These are phyloP conservation scores for Myotisia sp. DNA, from an alignment of 2,329 filamentous ascomycete species.

Conservation along the genomic window DNA sequence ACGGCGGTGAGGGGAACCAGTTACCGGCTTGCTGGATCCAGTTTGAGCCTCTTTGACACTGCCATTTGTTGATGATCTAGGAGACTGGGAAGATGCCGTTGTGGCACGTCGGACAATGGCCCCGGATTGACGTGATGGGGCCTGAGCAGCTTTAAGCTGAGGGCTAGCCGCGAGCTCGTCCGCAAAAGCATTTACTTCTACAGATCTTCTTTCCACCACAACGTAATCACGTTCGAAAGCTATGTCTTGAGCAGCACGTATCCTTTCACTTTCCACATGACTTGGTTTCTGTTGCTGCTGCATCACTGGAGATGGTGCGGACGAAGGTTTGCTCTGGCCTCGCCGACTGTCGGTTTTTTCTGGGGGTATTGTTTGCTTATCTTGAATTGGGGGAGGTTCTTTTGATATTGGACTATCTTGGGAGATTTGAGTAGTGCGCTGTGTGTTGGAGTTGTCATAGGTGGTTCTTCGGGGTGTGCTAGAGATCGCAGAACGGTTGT, in stretches of 20 bases:
- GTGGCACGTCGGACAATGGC: constrained; percentile 62
- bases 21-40: constrained; percentile 48
- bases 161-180: constrained; percentile 85
- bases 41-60: constrained; percentile 62
- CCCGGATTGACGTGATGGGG: constrained; percentile 42
- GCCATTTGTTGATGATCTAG: constrained; percentile 40
- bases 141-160: constrained; percentile 39
- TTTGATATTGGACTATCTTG: background rate
- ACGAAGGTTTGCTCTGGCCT: background rate
- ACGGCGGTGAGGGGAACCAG: constrained; percentile 51
- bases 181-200: constrained; percentile 93
- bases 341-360: too few species aligned
- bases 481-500: background rate
- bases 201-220: constrained; percentile 82
- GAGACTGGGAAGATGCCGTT: constrained; percentile 54
- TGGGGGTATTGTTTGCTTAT: too few species aligned
- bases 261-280: constrained; percentile 28
- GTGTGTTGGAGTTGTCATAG: background rate
- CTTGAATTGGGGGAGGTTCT: background rate
- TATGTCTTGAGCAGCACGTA: constrained; percentile 67
- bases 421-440: background rate
- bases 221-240: constrained; percentile 91
- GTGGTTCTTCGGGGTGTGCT: background rate
- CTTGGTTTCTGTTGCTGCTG: background rate
- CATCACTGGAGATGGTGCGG: background rate